Percentiles rank a stretch among this genome's conserved stretches.
Evolutionary conservation across 2,329 filamentous ascomycete genomes (phyloP).

Genomic region (Aspergillus viridinutans): DNA sequence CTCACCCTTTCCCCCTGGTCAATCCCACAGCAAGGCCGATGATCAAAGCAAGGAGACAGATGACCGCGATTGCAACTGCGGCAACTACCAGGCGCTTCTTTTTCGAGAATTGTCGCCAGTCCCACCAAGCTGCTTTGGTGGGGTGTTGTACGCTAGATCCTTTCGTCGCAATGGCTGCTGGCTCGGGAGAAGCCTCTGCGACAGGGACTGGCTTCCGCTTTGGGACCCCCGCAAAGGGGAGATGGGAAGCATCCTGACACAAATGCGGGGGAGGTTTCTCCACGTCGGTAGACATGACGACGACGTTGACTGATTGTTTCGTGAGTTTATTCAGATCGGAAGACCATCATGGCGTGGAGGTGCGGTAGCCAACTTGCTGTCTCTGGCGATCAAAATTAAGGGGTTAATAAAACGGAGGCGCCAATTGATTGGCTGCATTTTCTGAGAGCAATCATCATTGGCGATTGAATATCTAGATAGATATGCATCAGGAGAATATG

Average conservation of each 20-base stretch:
- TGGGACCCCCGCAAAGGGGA: not conserved
- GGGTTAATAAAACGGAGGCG: not conserved
- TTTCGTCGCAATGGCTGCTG: not conserved
- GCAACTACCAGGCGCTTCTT: constrained; percentile 17
- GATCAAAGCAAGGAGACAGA: constrained; percentile 17
- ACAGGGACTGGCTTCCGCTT: constrained; percentile 3
- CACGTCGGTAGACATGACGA: not conserved
- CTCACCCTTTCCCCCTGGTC: constrained; percentile 17
- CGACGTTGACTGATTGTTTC: not conserved
- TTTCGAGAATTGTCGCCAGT: constrained; percentile 5
- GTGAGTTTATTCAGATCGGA: not conserved
- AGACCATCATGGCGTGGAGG: not conserved
- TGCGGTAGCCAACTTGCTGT: not conserved
- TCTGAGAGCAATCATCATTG: not conserved
- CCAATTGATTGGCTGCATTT: not conserved
- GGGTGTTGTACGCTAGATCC: not conserved
- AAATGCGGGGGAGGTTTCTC: constrained; percentile 1
- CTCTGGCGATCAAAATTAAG: not conserved
- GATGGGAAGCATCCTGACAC: not conserved
- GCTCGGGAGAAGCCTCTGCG: not conserved
- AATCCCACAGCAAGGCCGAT: constrained; percentile 25
- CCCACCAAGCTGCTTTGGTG: constrained; percentile 2
- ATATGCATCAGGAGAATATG: not conserved
- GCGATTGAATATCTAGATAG: no score
- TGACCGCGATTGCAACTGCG: constrained; percentile 5